Conservation (phyloP, 164 flowering plant genomes). For the Kalanchoe fedtschenkoi region DNA sequence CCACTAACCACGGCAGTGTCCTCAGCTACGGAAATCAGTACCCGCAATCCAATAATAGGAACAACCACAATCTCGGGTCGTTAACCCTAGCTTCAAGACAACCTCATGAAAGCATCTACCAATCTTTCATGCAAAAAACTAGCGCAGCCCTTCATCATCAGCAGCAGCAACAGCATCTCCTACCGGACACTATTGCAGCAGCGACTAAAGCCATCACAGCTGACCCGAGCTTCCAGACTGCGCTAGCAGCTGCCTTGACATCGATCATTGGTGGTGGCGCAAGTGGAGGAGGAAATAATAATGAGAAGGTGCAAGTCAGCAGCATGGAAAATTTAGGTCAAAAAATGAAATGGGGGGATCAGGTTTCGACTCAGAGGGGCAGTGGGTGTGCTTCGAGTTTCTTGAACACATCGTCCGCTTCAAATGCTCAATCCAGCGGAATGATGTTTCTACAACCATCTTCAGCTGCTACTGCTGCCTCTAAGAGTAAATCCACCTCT, state of each 20-base stretch:
- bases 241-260: slow-evolving; percentile 64
- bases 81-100: slow-evolving; percentile 17
- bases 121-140: slow-evolving; percentile 30
- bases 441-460: slow-evolving; percentile 29
- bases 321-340: slow-evolving; percentile 1
- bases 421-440: slow-evolving; percentile 30
- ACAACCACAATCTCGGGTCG: slow-evolving; percentile 16
- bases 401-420: slow-evolving; percentile 28
- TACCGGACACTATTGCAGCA: slow-evolving; percentile 34
- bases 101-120: slow-evolving; percentile 34
- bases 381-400: slow-evolving; percentile 28
- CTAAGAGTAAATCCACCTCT: slow-evolving; percentile 35
- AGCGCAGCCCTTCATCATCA: slow-evolving; percentile 11
- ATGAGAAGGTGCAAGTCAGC: background rate
- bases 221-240: slow-evolving; percentile 78
- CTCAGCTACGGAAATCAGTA: slow-evolving; percentile 17
- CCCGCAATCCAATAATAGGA: slow-evolving; percentile 21
- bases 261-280: slow-evolving; percentile 39
- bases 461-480: slow-evolving; percentile 31
- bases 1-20: slow-evolving; percentile 14
- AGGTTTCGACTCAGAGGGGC: background rate
- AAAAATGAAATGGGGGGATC: slow-evolving; percentile 1
- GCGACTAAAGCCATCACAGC: slow-evolving; percentile 80
- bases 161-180: background rate
- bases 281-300: background rate